Conservation (phyloP, 495 filamentous ascomycete species). For the Coniosporium apollinis region DNA sequence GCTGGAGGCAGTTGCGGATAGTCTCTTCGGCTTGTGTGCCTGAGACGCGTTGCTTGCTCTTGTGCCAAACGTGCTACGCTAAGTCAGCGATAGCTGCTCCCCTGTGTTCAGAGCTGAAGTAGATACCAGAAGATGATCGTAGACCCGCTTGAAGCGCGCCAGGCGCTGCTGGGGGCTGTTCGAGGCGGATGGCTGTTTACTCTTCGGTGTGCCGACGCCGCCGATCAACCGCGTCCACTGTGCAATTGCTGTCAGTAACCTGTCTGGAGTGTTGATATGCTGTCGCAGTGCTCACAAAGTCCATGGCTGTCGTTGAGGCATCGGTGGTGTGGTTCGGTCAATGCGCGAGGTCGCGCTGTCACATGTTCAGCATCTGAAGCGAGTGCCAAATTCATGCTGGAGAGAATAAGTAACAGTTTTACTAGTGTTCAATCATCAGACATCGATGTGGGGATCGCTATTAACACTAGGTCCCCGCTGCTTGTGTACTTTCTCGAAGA, state of each 20-base stretch:
- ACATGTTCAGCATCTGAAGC: too few relatives aligned
- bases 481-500: too few relatives aligned
- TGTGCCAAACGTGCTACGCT: slow-evolving; percentile 63
- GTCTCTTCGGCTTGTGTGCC: slow-evolving; percentile 33
- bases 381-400: too few relatives aligned
- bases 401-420: too few relatives aligned
- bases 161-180: slow-evolving; percentile 74
- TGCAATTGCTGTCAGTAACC: not conserved
- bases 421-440: too few relatives aligned
- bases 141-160: slow-evolving; percentile 75
- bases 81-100: slow-evolving; percentile 5
- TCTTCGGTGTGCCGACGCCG: slow-evolving; percentile 48
- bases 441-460: too few relatives aligned
- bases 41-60: slow-evolving; percentile 33
- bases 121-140: slow-evolving; percentile 64
- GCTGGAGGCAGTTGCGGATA: slow-evolving; percentile 40
- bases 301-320: slow-evolving; percentile 5
- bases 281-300: slow-evolving; percentile 6
- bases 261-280: not conserved
- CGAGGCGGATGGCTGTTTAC: slow-evolving; percentile 37
- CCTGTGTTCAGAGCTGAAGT: not conserved
- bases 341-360: too few relatives aligned
- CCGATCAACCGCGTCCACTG: slow-evolving; percentile 86
- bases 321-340: too few relatives aligned
- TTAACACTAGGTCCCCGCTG: too few relatives aligned